These are phyloP conservation scores for Podospora anserina DNA, from an alignment of 495 filamentous ascomycete species.

Conservation along the genomic window DNA sequence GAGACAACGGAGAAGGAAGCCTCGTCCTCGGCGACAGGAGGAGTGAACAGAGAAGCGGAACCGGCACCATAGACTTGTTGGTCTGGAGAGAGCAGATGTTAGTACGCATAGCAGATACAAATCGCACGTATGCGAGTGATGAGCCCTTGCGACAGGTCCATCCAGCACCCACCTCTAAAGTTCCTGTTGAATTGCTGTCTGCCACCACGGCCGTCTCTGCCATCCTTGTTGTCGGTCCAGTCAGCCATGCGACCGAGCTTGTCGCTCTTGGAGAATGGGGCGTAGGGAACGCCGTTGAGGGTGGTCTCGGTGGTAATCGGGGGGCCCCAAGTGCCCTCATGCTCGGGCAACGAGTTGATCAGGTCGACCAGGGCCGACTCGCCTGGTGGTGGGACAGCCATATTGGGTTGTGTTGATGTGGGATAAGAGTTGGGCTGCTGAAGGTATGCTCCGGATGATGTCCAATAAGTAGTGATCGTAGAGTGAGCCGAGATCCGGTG, in stretches of 20 bases:
- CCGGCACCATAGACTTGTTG: slow-evolving; percentile 97
- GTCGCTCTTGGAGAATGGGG: slow-evolving; percentile 96
- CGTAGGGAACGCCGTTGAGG: slow-evolving; percentile 90
- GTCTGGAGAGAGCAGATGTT: slow-evolving; percentile 49
- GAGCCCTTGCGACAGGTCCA: background rate
- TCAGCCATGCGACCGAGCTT: slow-evolving; percentile 99
- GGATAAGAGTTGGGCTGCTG: background rate
- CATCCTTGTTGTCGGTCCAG: slow-evolving; percentile 96
- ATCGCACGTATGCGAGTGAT: background rate
- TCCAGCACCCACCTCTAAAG: slow-evolving; percentile 70
- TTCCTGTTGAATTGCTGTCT: slow-evolving; percentile 86
- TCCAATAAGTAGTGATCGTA: background rate
- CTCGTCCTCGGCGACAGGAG: slow-evolving; percentile 91
- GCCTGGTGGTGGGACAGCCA: slow-evolving; percentile 29
- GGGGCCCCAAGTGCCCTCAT: slow-evolving; percentile 80
- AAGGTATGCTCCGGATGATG: background rate
- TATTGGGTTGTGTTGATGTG: slow-evolving; percentile 14
- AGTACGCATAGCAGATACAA: background rate
- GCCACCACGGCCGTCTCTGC: slow-evolving; percentile 68
- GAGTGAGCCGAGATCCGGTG: background rate
- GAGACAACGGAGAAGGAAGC: slow-evolving; percentile 97
- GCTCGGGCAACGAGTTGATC: slow-evolving; percentile 55
- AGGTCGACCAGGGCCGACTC: slow-evolving; percentile 48
- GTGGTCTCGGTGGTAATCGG: slow-evolving; percentile 75
- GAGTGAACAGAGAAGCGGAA: slow-evolving; percentile 77